A percentile compares a stretch with the other conserved stretches of the same genome.
Evolutionary conservation across 208 protist species (phyloP).

Genomic region (Strigomonas culicis): DNA sequence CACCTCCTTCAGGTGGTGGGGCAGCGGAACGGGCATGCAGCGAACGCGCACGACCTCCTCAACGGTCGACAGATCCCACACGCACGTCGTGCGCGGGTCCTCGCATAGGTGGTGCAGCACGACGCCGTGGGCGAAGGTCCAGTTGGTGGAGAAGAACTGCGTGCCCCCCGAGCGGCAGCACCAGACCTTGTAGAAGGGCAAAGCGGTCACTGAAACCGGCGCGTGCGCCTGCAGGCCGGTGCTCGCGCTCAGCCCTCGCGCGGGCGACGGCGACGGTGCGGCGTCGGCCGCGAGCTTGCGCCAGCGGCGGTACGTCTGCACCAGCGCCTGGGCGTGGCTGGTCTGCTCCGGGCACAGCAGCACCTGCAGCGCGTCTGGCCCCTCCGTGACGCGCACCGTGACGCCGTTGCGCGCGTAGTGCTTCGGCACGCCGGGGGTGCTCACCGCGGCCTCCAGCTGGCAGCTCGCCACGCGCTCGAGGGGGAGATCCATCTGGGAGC

Average conservation of each 20-base stretch:
- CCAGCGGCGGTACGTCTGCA: slow-evolving; percentile 24
- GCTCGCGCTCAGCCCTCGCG: slow-evolving; percentile 3
- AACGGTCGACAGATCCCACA: slow-evolving; percentile 3
- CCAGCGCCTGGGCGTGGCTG: slow-evolving; percentile 28
- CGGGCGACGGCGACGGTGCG: slow-evolving; percentile 6
- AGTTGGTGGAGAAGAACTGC: background rate
- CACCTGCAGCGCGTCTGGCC: slow-evolving; percentile 32
- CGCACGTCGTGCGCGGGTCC: background rate
- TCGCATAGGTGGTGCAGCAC: slow-evolving; percentile 2
- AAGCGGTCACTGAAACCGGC: background rate
- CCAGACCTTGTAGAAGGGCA: slow-evolving; percentile 4
- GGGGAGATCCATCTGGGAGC: slow-evolving; percentile 18
- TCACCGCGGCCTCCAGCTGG: slow-evolving; percentile 15
- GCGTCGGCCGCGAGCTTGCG: background rate
- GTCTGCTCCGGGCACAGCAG: slow-evolving; percentile 37
- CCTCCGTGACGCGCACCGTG: slow-evolving; percentile 31
- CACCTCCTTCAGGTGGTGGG: background rate
- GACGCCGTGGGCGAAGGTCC: slow-evolving; percentile 8
- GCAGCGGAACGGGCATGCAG: background rate
- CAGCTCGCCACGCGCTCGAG: slow-evolving; percentile 20
- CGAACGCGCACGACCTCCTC: slow-evolving; percentile 5
- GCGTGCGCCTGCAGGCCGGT: background rate
- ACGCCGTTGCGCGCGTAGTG: slow-evolving; percentile 44
- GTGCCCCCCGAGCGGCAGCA: slow-evolving; percentile 1
- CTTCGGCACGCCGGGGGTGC: slow-evolving; percentile 21